Base-by-base conservation (phyloP, 2,329 filamentous ascomycete genomes). In the Monosporascus sp. region DNA sequence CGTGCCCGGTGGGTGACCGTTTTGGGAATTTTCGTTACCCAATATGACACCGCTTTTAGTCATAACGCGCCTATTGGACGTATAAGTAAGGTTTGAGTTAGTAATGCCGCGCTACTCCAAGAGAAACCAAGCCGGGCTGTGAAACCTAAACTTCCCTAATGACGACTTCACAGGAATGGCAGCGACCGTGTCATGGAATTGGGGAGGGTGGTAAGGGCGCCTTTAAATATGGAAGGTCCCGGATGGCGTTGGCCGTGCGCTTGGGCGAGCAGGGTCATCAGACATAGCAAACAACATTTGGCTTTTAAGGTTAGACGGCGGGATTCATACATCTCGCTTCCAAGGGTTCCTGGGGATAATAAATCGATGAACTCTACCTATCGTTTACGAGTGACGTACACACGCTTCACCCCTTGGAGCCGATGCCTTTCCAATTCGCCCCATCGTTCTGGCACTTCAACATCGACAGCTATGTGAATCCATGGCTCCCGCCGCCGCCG, bases 391-490 rank as follows among this genome's bases (percentile, higher is more conserved):
- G 14, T 36, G 7, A 45, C 48, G 15, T 53, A 48, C 2, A 11
- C n/a, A 20, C 42, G 37, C 36, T 42, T 41, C 46, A 18, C 25
- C 15, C 15, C 46, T 36, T 25, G 47, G 47, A 36, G 48, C 34
- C 47, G 36, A 38, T 39, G 37, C 42, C 24, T 51, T 42, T 48
- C 55, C 20, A 48, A 36, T 14, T 44, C 47, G 37, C 22, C 42
- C 56, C 48, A 20, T 52, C 49, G 17, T 20, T 62, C 36, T 79
- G 76, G 72, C 76, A 85, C 63, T 83, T 95, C 70, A 83, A 94
- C 70, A 81, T 96, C 57, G 91, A 96, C 74, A 72, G 71, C n/a
- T 83, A 86, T 65, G 67, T 95, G 49, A 90, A 93, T 66, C 86
- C 79, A 3, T 76, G 83, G 55, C 65, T 95, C 24, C 88, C 88